phyloP scores from a whole-genome alignment of 2,329 filamentous ascomycete species.

The Fusarium sp. region DNA sequence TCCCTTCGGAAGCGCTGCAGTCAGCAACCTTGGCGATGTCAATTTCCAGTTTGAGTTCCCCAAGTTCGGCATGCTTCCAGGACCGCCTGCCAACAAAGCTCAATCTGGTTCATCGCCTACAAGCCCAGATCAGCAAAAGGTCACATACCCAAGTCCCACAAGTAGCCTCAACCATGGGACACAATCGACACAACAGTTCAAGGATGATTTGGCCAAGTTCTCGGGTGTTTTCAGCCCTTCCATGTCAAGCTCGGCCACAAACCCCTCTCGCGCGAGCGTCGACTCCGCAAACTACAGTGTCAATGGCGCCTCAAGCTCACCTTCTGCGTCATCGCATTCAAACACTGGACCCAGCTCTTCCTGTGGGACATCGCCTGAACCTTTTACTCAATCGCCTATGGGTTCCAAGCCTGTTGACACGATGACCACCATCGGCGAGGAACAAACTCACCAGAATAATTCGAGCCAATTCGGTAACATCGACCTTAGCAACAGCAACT shows the following conservation, averaged over 20 bases:
- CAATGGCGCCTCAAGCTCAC: conserved; percentile 71
- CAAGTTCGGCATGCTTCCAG: conserved; percentile 83
- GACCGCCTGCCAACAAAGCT: conserved; percentile 53
- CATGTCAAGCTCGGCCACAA: conserved; percentile 60
- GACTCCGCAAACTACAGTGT: conserved; percentile 64
- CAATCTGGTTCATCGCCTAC: conserved; percentile 50
- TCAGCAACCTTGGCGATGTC: conserved; percentile 75
- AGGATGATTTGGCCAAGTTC: conserved; percentile 67
- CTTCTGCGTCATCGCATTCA: conserved; percentile 72
- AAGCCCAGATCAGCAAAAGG: conserved; percentile 48
- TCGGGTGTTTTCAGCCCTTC: conserved; percentile 71
- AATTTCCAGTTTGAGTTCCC: conserved; percentile 98
- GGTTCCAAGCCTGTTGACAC: conserved; percentile 73
- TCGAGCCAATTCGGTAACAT: conserved; percentile 54
- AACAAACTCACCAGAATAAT: conserved; percentile 61
- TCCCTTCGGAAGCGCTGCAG: conserved; percentile 59
- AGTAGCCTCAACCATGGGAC: conserved; percentile 49
- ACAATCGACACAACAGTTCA: conserved; percentile 51
- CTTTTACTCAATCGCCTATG: conserved; percentile 77
- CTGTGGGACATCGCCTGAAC: conserved; percentile 83
- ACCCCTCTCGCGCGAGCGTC: conserved; percentile 63
- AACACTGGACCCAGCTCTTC: conserved; percentile 71
- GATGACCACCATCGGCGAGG: conserved; percentile 74
- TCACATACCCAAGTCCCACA: conserved; percentile 43
- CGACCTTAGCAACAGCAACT: conserved; percentile 64